Evolutionary conservation across 768 basidiomycete genomes (phyloP).

Genomic region (Leccinum sublutescens): DNA sequence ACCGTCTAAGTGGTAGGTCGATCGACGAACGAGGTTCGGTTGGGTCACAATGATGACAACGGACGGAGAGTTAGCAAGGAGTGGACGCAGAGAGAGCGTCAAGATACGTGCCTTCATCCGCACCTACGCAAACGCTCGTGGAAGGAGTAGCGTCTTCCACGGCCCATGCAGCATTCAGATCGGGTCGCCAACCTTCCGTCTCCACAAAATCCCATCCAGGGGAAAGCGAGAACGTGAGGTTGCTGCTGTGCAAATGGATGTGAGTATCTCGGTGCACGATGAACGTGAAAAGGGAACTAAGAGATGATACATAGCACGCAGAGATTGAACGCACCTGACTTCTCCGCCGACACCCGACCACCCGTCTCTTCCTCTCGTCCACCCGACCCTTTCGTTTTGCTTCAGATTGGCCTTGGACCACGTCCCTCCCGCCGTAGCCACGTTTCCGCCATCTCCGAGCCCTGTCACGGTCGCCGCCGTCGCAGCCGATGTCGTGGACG

Average conservation of each 20-base stretch:
- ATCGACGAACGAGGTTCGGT: background rate
- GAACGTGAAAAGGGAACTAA: background rate
- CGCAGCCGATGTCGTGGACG: background rate
- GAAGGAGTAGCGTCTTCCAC: conserved; percentile 6
- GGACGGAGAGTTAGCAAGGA: background rate
- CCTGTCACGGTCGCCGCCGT: background rate
- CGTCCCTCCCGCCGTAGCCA: background rate
- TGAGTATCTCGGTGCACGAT: background rate
- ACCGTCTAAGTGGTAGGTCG: conserved; percentile 39
- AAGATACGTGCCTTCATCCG: conserved; percentile 38
- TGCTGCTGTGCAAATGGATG: conserved; percentile 50
- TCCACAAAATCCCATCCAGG: conserved; percentile 73
- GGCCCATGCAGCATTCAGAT: conserved; percentile 58
- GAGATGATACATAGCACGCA: background rate
- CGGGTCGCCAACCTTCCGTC: conserved; percentile 76
- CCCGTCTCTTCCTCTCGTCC: conserved; percentile 18
- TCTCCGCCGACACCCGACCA: conserved; percentile 15
- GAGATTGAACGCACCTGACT: conserved; percentile 16
- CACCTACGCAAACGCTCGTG: conserved; percentile 15
- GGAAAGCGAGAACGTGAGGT: conserved; percentile 76
- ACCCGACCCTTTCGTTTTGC: conserved; percentile 4
- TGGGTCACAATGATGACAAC: background rate
- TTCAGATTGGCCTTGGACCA: conserved; percentile 18
- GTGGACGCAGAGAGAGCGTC: background rate
- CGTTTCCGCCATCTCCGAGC: background rate